Base-by-base conservation (phyloP, 2,329 filamentous ascomycete genomes). In the Talaromyces sp. region DNA sequence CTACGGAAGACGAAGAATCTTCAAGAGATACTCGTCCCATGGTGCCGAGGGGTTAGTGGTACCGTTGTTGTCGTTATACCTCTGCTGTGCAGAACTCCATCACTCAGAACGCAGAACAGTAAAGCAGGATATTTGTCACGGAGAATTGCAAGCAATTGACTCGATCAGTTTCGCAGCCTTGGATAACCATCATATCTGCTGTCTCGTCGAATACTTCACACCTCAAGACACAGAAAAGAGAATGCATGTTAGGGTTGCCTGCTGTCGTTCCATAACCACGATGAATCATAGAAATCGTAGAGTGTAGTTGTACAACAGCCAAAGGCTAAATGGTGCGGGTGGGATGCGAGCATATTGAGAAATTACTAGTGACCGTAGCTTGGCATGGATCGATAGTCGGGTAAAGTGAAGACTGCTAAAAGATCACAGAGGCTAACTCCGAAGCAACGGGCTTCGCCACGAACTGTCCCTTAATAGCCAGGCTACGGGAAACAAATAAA, bases 1-100 rank as follows among this genome's bases (percentile, higher is more conserved):
- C 64, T 66, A 66, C 64, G 35, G 56, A 50, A 37, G 52, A 49
- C 62, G n/a, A 62, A 35, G 19, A 13, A 47, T 63, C 50, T 39
- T 43, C 22, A 10, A 43, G 50, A 31, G 31, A 39, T n/a, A 7
- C 31, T 59, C 41, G 24, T 56, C 47, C n/a, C 11, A 62, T 52
- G 52, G 59, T 52, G 59, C 35, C 52, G 27, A 58, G 37, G 43
- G 33, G 45, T 39, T 39, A 41, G 1, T 58, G 39, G 31, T 49
- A 47, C 49, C 47, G 50, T 58, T 65, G 31, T 24, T 37, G 39
- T 13, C 54, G 45, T 22, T 22, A 35, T 33, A 22, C 7, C 63
- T 33, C 31, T 43, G 33, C 24, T 39, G 33, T 19, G 13, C 49
- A 41, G 24, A n/a, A 11, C 7, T 35, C 39, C 31, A 31, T 41